These are phyloP conservation scores for Phalaenopsis equestris DNA, from an alignment of 106 monocot species.

Conservation along the genomic window DNA sequence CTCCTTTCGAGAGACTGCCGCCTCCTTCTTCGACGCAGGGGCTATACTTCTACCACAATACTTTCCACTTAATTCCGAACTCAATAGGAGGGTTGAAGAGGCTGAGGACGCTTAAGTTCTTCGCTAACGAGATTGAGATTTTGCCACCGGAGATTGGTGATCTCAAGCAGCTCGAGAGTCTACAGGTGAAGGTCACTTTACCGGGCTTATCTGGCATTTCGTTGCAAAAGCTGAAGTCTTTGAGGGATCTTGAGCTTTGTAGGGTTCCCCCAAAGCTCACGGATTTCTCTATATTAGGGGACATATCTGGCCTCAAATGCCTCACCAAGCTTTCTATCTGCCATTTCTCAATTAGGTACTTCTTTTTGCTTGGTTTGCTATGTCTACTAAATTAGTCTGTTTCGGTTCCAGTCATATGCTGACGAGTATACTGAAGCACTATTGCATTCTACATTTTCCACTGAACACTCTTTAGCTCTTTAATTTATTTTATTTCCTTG, in stretches of 20 bases:
- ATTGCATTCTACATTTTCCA: background rate
- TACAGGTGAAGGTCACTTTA: slow-evolving; percentile 49
- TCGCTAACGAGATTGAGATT: slow-evolving; percentile 48
- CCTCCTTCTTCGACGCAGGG: slow-evolving; percentile 15
- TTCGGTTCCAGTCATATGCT: background rate
- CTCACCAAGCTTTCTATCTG: slow-evolving; percentile 69
- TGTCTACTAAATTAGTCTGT: background rate
- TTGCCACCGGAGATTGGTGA: slow-evolving; percentile 47
- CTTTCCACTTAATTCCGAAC: slow-evolving; percentile 47
- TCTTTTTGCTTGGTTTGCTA: background rate
- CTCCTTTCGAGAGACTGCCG: slow-evolving; percentile 14
- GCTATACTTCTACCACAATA: slow-evolving; percentile 47
- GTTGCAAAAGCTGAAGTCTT: slow-evolving; percentile 28
- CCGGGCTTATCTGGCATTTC: slow-evolving; percentile 31
- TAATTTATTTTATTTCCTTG: background rate
- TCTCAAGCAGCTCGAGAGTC: slow-evolving; percentile 35
- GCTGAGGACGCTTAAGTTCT: slow-evolving; percentile 64
- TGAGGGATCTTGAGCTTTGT: slow-evolving; percentile 61
- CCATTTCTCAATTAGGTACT: slow-evolving; percentile 74
- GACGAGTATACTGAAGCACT: background rate
- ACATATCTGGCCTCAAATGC: slow-evolving; percentile 39
- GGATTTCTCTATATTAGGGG: slow-evolving; percentile 33
- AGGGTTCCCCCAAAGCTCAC: slow-evolving; percentile 43
- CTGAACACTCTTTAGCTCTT: background rate
- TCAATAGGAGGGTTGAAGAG: slow-evolving; percentile 21